Base-by-base conservation (phyloP, 2,329 filamentous ascomycete species). In the Ophioceras dolichostomum region DNA sequence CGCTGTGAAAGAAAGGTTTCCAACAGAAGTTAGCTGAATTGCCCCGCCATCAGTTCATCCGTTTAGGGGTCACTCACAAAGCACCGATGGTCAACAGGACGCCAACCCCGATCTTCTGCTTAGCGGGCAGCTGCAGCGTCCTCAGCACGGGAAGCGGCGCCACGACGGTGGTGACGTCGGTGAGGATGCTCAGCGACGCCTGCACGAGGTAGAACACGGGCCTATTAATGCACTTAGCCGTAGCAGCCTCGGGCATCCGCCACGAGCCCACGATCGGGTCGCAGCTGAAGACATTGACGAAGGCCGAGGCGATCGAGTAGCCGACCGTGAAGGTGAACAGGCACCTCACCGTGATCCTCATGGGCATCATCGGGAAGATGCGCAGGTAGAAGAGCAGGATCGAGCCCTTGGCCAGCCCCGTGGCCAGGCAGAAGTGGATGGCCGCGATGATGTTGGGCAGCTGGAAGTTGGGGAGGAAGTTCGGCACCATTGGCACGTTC, bases 301-400 rank as follows among this genome's bases (percentile, higher is more conserved):
- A 14, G 18, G 19, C 32, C 10, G 32, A 10, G 12, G 32, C 32
- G 19, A 24, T 6, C 32, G 32, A 21, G 19, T 22, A 34, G 19
- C 32, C 32, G 10, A 34, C 13, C 18, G 32, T 34, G 12, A 34
- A 34, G 32, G 12, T 10, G 26, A 36, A 19, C 7, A 36, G 14
- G 26, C 12, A 4, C 12, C 22, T 17, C 16, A 65, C 54, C 39
- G 66, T 68, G 47, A 67, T 68, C 44, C 62, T 66, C 49, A 68
- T 61, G 12, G 64, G 62, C 4, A 67, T 49, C 18, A 67, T 57
- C 26, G 67, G 48, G 43, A 68, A 68, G 1, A 60, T 47, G 27
- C 50, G 50, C 24, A 57, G 47, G 43, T 60, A 60, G 41, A 59
- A 58, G 24, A 54, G 48, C 10, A 60, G 48, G 27, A 60, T 57